Evolutionary conservation across 2,329 filamentous ascomycete species (phyloP).

Genomic region (Cladophialophora exuberans): DNA sequence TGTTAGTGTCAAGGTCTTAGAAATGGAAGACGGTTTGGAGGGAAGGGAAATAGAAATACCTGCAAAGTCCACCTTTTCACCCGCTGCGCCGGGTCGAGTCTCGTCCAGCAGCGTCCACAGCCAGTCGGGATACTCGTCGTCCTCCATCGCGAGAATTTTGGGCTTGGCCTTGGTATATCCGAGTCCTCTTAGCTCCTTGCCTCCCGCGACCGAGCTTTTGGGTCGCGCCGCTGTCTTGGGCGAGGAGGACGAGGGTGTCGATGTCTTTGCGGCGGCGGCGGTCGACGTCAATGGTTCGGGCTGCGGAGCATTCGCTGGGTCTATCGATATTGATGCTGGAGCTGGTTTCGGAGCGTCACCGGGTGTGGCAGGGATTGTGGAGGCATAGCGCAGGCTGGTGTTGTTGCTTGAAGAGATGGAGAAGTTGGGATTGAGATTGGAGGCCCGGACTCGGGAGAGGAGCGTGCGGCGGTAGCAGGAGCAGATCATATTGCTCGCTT

Average conservation of each 20-base stretch:
- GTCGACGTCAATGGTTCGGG: conserved; percentile 35
- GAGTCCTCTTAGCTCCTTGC: conserved; percentile 46
- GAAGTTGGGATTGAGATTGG: background rate
- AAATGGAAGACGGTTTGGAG: background rate
- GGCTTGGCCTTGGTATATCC: conserved; percentile 54
- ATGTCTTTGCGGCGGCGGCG: conserved; percentile 20
- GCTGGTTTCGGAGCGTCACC: conserved; percentile 28
- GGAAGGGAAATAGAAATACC: conserved; percentile 36
- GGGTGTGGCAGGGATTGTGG: conserved; percentile 25
- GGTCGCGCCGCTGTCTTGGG: conserved; percentile 37
- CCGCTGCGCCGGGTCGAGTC: conserved; percentile 38
- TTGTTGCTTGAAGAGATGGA: background rate
- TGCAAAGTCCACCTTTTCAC: conserved; percentile 43
- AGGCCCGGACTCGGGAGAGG: conserved; percentile 20
- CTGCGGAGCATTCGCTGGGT: conserved; percentile 17
- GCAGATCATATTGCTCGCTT: conserved; percentile 31
- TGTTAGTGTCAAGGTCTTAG: too few species aligned
- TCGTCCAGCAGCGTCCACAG: conserved; percentile 49
- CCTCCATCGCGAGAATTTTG: conserved; percentile 48
- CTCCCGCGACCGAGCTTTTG: conserved; percentile 44
- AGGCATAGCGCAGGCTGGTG: conserved; percentile 14
- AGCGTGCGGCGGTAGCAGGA: conserved; percentile 28
- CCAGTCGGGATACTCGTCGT: conserved; percentile 54
- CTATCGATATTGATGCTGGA: conserved; percentile 22
- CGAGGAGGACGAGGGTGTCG: conserved; percentile 30